phyloP scores from a whole-genome alignment of 139 green algal species.

The Pleodorina starrii region DNA sequence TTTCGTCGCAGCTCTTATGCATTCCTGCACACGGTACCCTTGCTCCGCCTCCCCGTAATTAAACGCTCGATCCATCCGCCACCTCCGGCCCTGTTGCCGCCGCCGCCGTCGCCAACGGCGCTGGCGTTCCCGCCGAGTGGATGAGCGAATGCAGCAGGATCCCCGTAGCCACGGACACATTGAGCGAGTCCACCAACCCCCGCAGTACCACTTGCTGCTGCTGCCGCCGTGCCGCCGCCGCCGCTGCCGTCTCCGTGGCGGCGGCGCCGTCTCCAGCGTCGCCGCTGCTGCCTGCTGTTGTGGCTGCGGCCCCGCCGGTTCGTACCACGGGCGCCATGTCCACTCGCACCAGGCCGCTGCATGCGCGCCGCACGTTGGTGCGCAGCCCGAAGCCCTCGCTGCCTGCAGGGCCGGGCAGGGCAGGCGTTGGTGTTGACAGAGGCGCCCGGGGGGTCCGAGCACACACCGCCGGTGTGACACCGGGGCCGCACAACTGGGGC shows the following conservation, averaged over 20 bases:
- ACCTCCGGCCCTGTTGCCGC: not conserved
- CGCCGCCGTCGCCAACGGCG: not conserved
- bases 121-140: not conserved
- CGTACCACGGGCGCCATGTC: conserved; percentile 65
- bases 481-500: too few species aligned
- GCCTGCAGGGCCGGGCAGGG: conserved; percentile 54
- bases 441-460: too few species aligned
- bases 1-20: too few species aligned
- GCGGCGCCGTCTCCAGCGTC: not conserved
- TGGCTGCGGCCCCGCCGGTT: too few species aligned
- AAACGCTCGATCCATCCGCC: not conserved
- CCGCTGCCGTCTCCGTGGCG: conserved; percentile 2
- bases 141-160: conserved; percentile 92
- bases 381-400: conserved; percentile 89
- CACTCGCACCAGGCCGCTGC: conserved; percentile 69
- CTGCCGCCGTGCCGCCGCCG: not conserved
- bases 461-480: too few species aligned
- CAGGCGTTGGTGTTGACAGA: too few species aligned
- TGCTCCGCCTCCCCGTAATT: too few species aligned
- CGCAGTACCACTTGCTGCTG: not conserved
- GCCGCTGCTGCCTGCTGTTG: not conserved
- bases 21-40: too few species aligned
- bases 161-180: conserved; percentile 93
- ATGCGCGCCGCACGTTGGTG: conserved; percentile 80
- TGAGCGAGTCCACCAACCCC: conserved; percentile 88